phyloP scores from a whole-genome alignment of 139 green algal genomes.

The Pedinophyceae sp. region DNA sequence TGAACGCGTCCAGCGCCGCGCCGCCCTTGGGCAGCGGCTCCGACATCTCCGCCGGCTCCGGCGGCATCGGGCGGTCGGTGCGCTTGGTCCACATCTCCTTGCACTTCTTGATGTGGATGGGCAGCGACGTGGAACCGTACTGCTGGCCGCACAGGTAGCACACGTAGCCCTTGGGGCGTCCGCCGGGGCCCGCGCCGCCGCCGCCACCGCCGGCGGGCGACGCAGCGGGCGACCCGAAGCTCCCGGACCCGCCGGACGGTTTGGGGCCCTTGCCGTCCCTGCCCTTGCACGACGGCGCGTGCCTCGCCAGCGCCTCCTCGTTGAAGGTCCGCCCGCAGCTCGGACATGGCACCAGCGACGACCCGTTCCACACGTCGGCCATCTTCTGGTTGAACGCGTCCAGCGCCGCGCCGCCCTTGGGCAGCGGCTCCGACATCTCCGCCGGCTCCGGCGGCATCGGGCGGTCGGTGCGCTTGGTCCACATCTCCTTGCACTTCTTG shows the following conservation, averaged over 20 bases:
- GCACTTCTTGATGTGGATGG: slow-evolving; percentile 1
- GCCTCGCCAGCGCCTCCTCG: slow-evolving; percentile 3
- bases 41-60: background rate
- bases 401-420: background rate
- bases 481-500: slow-evolving; percentile 3
- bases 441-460: background rate
- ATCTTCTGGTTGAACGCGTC: slow-evolving; percentile 3
- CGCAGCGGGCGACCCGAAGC: too few species aligned
- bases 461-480: background rate
- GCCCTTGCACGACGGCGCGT: too few species aligned
- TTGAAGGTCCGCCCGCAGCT: slow-evolving; percentile 2
- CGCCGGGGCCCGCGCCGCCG: background rate
- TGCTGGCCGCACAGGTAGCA: background rate
- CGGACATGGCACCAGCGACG: background rate
- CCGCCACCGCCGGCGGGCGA: background rate
- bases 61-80: background rate
- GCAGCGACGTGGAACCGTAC: slow-evolving; percentile 1
- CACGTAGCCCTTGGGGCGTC: background rate
- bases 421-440: background rate
- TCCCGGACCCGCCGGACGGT: too few species aligned
- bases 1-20: slow-evolving; percentile 2
- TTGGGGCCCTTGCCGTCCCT: too few species aligned
- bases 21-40: background rate
- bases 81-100: background rate
- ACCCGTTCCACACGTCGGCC: background rate